Evolutionary conservation across 208 protist genomes (phyloP), one percentile per base, ranked within the genome.

Genomic region (Leishmania guyanensis): DNA sequence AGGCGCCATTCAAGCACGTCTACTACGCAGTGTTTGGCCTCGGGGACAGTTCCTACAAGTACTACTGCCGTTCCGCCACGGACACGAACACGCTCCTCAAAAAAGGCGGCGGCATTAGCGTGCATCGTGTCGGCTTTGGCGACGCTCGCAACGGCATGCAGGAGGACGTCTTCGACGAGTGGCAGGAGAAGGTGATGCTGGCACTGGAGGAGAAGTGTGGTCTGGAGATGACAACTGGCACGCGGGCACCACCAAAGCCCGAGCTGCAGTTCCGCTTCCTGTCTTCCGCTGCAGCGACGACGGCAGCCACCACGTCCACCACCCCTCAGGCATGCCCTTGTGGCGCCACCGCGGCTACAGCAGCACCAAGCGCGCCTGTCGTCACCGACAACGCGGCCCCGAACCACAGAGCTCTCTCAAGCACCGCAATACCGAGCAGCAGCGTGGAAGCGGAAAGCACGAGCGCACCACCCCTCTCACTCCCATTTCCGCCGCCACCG

Each of bases 21-120:
- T 72, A 82, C 72, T 98, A 92, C 84, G 88, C 92, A n/a, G 92
- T 99, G 1, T 99, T 99, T 82, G 96, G 90, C 0, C 85, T 99
- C 12, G 98, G 98, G 29, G 98, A 99, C 79, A 97, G 85, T 46
- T 98, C 98, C n/a, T 99, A 99, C 89, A 98, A 98, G 84, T 95
- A 98, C 85, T 99, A 96, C 84, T 96, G 98, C 79, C 86, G 89
- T 36, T 86, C 50, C 50, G 91, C 90, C 16, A 80, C 86, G 22
- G 77, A 86, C 68, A 82, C 91, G 10, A 89, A 93, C 80, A 78
- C 69, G 75, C 70, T 92, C 53, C 69, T 95, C 51, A 83, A 90
- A n/a, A 85, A 84, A 53, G 91, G 92, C 62, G 93, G 93, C 17
- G 93, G 78, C 50, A 80, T 64, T 5, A 88, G 89, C 66, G 56